phyloP scores from a whole-genome alignment of 345 rosid species.

The Eutrema heterophyllum region DNA sequence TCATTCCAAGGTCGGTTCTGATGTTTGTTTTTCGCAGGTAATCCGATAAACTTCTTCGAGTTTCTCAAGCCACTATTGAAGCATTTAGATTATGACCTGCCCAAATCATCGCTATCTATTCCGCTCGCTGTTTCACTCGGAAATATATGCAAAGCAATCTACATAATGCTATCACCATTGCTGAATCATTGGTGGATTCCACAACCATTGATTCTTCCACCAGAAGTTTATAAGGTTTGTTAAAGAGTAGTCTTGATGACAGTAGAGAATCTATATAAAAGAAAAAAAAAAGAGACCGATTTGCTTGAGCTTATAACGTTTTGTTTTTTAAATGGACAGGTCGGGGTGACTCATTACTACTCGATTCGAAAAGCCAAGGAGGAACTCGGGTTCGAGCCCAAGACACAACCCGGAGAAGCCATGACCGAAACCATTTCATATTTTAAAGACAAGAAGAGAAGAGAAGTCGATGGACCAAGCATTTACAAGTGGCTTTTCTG shows the following conservation, averaged over 20 bases:
- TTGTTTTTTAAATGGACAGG: neutral
- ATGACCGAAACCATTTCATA: constrained; percentile 22
- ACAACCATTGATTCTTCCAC: constrained; percentile 28
- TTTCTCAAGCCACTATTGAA: constrained; percentile 15
- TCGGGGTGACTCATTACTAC: constrained; percentile 18
- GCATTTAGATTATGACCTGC: constrained; percentile 23
- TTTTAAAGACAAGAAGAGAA: constrained; percentile 24
- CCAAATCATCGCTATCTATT: constrained; percentile 14
- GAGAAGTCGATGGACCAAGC: constrained; percentile 26
- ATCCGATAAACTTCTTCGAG: constrained; percentile 21
- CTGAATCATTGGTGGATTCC: constrained; percentile 19
- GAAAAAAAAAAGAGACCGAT: neutral
- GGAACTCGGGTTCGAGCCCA: constrained; percentile 19
- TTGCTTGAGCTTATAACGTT: neutral
- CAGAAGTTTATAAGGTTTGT: constrained; percentile 21
- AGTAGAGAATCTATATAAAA: neutral
- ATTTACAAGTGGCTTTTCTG: constrained; percentile 26
- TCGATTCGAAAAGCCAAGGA: constrained; percentile 15
- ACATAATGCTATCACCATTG: constrained; percentile 1
- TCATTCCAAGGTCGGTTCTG: neutral
- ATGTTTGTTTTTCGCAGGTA: neutral
- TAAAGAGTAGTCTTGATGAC: neutral
- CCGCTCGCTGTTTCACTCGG: constrained; percentile 1
- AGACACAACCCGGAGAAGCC: constrained; percentile 12
- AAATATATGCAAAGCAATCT: constrained; percentile 1